A percentile compares a stretch with the other conserved stretches of the same genome.
phyloP scores from a whole-genome alignment of 2,329 filamentous ascomycete species.

The Samsoniella hepiali region DNA sequence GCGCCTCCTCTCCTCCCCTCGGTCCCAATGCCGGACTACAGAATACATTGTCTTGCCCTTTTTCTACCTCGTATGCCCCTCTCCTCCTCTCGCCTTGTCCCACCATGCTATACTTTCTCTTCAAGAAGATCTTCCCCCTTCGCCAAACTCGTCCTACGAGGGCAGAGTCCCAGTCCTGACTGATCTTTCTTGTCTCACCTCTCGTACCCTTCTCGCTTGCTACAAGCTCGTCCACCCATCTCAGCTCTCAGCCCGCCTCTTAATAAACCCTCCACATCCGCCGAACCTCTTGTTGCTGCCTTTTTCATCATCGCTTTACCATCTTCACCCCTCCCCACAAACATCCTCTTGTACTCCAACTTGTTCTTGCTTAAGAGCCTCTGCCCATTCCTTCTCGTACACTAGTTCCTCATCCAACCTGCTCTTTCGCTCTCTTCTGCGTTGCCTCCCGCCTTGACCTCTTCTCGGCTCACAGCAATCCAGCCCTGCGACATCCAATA shows the following conservation, averaged over 20 bases:
- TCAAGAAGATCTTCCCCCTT: slow-evolving; percentile 31
- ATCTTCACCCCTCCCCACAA: neutral
- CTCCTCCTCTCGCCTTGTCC: slow-evolving; percentile 14
- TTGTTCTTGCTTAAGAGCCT: slow-evolving; percentile 4
- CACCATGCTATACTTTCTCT: slow-evolving; percentile 21
- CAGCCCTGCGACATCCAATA: neutral
- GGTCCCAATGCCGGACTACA: slow-evolving; percentile 21
- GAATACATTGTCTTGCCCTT: slow-evolving; percentile 22
- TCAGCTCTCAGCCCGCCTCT: slow-evolving; percentile 9
- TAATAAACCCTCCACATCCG: slow-evolving; percentile 16
- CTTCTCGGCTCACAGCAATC: slow-evolving; percentile 6
- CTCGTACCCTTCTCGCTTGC: slow-evolving; percentile 15
- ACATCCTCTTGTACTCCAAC: slow-evolving; percentile 8
- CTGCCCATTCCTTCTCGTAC: slow-evolving; percentile 6
- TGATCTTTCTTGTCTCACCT: slow-evolving; percentile 19
- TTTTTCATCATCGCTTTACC: slow-evolving; percentile 4
- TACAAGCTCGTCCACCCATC: slow-evolving; percentile 4
- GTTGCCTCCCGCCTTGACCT: neutral
- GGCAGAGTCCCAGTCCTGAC: slow-evolving; percentile 27
- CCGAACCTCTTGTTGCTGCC: slow-evolving; percentile 6
- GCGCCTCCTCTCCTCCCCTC: slow-evolving; percentile 17
- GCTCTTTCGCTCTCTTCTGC: slow-evolving; percentile 2
- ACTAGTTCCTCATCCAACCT: slow-evolving; percentile 3
- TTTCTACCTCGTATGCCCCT: slow-evolving; percentile 21
- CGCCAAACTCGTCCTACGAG: slow-evolving; percentile 33